Evolutionary conservation across 2,329 filamentous ascomycete genomes (phyloP), one percentile per base, ranked within the genome.

Genomic region (Hypocrella siamensis): DNA sequence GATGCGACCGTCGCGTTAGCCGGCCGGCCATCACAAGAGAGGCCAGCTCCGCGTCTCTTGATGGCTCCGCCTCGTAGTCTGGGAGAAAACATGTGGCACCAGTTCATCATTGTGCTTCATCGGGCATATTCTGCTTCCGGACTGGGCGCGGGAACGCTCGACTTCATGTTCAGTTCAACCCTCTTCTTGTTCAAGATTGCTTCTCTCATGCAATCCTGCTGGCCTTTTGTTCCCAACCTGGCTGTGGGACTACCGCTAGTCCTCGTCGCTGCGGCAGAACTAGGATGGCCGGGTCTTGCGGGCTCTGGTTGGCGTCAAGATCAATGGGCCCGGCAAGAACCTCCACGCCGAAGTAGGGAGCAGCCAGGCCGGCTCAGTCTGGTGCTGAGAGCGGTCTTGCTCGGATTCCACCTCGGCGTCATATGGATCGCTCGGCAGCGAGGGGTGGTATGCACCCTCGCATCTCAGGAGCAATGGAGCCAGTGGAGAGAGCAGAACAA

Each of bases 171-270:
- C 15, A 75, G 76, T 30, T 53, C 82, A 3, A 43, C 52, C 1
- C 42, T 86, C 1, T 86, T 93, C 43, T 49, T 78, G 5, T 41
- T 67, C 31, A 93, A 93, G 51, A 55, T 85, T 7, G 55, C 66
- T 10, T 71, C 72, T 0, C 54, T 90, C 8, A 63, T 68, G 3
- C 63, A 67, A 29, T 69, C 77, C 1, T 93, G 85, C 50, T 73
- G 72, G 48, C 84, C 84, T 0, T 75, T 75, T 35, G 72, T 74
- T 27, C 63, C 71, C n/a, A 75, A 67, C 28, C 59, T 71, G 6
- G 68, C 68, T 50, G 54, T 85, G 4, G 62, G 73, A 4, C 75
- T 78, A 41, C 73, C 79, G 3, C 57, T 93, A 2, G 56, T 92
- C 4, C 53, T 67, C 4, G 51, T 88, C 6, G 83, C 82, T 7